Base-by-base conservation (phyloP, 805 yeast genomes). In the Barnettozyma vustinii region DNA sequence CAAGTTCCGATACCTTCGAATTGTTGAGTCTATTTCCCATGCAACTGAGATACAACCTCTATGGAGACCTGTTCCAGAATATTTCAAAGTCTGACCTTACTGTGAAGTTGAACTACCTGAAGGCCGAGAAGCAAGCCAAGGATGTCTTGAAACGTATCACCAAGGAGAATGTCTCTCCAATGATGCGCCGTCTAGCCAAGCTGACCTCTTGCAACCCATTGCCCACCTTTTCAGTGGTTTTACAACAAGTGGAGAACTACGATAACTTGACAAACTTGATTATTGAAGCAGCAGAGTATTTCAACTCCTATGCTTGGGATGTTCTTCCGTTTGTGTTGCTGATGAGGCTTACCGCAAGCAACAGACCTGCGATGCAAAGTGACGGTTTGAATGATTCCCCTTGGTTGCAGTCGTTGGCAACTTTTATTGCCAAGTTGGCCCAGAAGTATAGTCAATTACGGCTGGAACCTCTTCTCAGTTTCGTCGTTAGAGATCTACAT, bases 211-310 rank as follows among this genome's bases (percentile, higher is more conserved):
- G 85, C 1, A 88, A 88, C 62, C 97, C 98, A 2, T 62, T 90
- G 18, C 84, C 95, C 2, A 80, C 90, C 13, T 77, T 91, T 40
- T 68, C 78, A 20, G 83, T 87, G 0, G 75, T 87, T 42, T 72
- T 91, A 10, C 80, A 80, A 42, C 97, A 89, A 60, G 80, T 92
- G 54, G 98, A 92, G 65, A 88, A 94, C 69, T 92, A 92, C 62
- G 96, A 86, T 60, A 92, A 92, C 60, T 76, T 92, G 53, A 85
- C 84, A 41, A 81, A 80, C 36, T 71, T 92, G 49, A 81, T 92
- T 7, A 90, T 88, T 9, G 84, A 84, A 42, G 79, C 94, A 7
- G 89, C 96, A 0, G 71, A 80, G 37, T 84, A 79, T 59, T 88
- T 89, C 62, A 84, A 83, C 45, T 75, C 69, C 5, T 83, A 84